These are phyloP conservation scores for Saccharomycopsis amapae DNA, from an alignment of 805 yeast species.

Conservation along the genomic window DNA sequence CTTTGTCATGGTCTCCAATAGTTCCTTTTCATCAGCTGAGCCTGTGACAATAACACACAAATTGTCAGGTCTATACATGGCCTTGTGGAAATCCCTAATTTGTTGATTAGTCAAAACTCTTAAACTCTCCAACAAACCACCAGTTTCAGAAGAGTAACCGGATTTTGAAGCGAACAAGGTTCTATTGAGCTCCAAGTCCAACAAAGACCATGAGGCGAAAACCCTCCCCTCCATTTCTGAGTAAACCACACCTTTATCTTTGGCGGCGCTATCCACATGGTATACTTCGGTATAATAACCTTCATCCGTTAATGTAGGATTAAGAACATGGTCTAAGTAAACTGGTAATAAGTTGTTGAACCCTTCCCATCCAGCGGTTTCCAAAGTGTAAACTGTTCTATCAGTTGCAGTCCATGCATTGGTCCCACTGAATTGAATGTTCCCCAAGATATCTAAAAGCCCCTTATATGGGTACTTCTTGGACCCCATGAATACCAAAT, in stretches of 20 bases:
- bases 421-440: constrained; percentile 74
- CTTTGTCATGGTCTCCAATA: constrained; percentile 48
- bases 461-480: constrained; percentile 87
- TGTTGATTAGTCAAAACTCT: constrained; percentile 65
- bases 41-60: constrained; percentile 82
- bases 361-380: constrained; percentile 96
- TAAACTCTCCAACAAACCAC: constrained; percentile 76
- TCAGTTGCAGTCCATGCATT: constrained; percentile 98
- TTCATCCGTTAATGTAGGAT: constrained; percentile 82
- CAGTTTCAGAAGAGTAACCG: constrained; percentile 91
- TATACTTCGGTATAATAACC: constrained; percentile 93
- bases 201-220: constrained; percentile 62
- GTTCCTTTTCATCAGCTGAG: constrained; percentile 66
- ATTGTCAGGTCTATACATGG: constrained; percentile 74
- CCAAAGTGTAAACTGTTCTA: constrained; percentile 86
- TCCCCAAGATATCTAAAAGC: constrained; percentile 77
- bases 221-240: constrained; percentile 96
- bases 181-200: constrained; percentile 54
- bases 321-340: constrained; percentile 77
- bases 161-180: constrained; percentile 45
- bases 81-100: constrained; percentile 67
- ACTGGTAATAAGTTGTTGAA: constrained; percentile 78
- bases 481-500: constrained; percentile 91
- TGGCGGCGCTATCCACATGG: constrained; percentile 84
- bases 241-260: constrained; percentile 94